Evolutionary conservation across 2,329 filamentous ascomycete species (phyloP).

Genomic region (Apiospora hydei): DNA sequence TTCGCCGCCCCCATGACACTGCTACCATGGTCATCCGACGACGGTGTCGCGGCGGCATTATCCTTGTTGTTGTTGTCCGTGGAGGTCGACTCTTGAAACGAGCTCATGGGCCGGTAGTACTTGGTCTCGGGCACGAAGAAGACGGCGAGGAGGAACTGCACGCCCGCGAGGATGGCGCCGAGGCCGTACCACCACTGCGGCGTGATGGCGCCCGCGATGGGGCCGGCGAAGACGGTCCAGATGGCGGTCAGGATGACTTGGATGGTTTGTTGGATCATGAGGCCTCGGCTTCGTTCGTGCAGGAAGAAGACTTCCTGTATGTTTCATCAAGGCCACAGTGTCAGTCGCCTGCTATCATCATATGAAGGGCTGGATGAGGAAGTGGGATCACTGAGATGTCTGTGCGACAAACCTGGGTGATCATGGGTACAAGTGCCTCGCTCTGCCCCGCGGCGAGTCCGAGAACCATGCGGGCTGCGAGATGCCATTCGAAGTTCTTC

Average conservation of each 20-base stretch:
- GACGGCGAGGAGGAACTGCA: conserved; percentile 45
- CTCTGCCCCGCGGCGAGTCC: conserved; percentile 50
- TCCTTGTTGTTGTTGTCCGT: conserved; percentile 30
- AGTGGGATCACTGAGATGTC: background rate
- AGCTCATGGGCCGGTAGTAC: conserved; percentile 46
- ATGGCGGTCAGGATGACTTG: conserved; percentile 48
- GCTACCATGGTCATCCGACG: background rate
- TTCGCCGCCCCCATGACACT: too few species aligned
- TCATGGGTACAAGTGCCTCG: conserved; percentile 51
- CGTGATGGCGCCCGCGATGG: conserved; percentile 50
- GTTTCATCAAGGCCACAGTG: background rate
- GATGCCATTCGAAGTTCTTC: conserved; percentile 45
- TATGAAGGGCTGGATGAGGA: background rate
- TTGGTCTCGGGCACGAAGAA: conserved; percentile 52
- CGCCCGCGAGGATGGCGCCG: conserved; percentile 44
- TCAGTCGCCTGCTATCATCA: background rate
- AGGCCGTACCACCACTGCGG: conserved; percentile 52
- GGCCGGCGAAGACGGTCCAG: conserved; percentile 48
- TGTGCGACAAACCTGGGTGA: conserved; percentile 34
- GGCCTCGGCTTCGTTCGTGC: conserved; percentile 48
- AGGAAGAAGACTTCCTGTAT: conserved; percentile 53
- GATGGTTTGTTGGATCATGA: conserved; percentile 51
- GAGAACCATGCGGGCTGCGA: conserved; percentile 46
- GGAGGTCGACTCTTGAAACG: conserved; percentile 43
- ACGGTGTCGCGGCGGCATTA: conserved; percentile 30